A percentile compares a stretch with the other conserved stretches of the same genome.
Conservation (phyloP, 345 rosid genomes). For the Linum trigynum region DNA sequence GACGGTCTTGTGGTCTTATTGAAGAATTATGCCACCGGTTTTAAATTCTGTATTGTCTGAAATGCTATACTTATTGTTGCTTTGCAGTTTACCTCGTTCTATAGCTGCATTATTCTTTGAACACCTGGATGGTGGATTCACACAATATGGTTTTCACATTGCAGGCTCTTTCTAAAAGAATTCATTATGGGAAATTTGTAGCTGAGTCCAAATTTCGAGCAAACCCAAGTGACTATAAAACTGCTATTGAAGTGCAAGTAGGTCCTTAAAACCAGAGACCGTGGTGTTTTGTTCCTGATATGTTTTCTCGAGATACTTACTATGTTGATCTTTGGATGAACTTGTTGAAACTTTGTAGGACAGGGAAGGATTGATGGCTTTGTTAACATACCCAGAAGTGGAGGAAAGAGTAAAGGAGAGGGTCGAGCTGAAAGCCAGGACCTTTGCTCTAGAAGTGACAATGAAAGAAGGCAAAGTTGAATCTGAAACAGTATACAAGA, state of each 20-base stretch:
- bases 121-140: background rate
- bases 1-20: too few species aligned
- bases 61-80: too few species aligned
- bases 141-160: background rate
- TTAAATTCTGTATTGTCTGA: too few species aligned
- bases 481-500: slow-evolving; percentile 40
- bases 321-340: background rate
- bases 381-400: slow-evolving; percentile 45
- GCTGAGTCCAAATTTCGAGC: slow-evolving; percentile 87
- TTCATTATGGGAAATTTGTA: slow-evolving; percentile 88
- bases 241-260: slow-evolving; percentile 68
- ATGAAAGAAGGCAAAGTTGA: slow-evolving; percentile 1
- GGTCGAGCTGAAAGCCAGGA: slow-evolving; percentile 59
- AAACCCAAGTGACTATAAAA: slow-evolving; percentile 48
- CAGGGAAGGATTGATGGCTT: slow-evolving; percentile 34
- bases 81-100: background rate
- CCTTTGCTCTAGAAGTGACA: slow-evolving; percentile 40
- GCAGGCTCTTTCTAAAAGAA: slow-evolving; percentile 86
- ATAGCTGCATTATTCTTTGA: background rate
- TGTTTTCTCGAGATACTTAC: background rate
- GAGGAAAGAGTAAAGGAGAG: slow-evolving; percentile 55
- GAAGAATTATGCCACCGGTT: too few species aligned
- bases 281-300: background rate
- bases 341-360: slow-evolving; percentile 33
- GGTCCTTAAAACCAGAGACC: background rate